Base-by-base conservation (phyloP, 148 eudicot genomes). In the Rheum nobile region DNA sequence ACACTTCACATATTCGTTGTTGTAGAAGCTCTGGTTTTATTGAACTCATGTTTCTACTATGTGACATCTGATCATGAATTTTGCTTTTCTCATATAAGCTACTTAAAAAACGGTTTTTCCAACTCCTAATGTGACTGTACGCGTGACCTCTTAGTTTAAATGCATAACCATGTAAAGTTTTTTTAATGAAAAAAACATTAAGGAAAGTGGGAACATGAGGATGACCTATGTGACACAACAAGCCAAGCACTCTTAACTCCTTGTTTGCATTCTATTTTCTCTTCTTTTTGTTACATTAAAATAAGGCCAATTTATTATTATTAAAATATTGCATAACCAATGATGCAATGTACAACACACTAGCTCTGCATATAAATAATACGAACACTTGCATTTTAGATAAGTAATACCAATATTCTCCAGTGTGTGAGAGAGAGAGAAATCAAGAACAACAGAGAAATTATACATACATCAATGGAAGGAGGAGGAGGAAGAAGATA, bases 401-500 rank as follows among this genome's bases (percentile, higher is more conserved):
- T 46, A 13, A 4, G 14, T 44, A 16, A 35, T 46, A 14, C 52
- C 59, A 22, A 35, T 35, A 35, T 8, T 59, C 67, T 26, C 16
- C 6, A 59, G 16, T 13, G 34, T 0, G 26, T 4, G 31, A 55
- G 32, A n/a, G n/a, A 22, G 65, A 57, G 32, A 26, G 32, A 24
- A 26, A 57, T 43, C 3, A 43, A 42, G 46, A 42, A 42, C 9
- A 42, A 1, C 44, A 42, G 11, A 42, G 44, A 42, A 43, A 43
- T 10, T 43, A 2, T 17, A 46, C 14, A 11, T 11, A 22, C 24
- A 14, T 24, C 46, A 39, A 57, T 24, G 71, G 69, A 59, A 13
- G 78, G 26, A 24, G 26, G 29, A 14, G n/a, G 72, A 41, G 61
- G 42, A 71, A 38, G 73, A 43, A 81, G 79, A 22, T 88, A 86